Conservation (phyloP, 345 rosid genomes). For the Toxicodendron radicans region DNA sequence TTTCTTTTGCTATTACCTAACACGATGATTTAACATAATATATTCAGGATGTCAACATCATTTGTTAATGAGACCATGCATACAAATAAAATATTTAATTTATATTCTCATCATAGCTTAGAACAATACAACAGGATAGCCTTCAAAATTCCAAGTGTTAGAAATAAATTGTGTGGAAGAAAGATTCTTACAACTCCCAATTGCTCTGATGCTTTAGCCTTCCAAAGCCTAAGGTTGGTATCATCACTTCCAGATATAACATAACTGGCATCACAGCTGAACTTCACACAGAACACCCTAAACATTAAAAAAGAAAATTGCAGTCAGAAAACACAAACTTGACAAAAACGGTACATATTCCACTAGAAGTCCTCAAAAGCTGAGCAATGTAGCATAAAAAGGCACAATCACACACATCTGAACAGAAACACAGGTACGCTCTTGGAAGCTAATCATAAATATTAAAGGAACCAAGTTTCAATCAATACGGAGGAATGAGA, state of each 20-base stretch:
- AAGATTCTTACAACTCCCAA: slow-evolving; percentile 81
- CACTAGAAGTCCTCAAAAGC: not conserved
- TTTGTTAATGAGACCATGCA: not conserved
- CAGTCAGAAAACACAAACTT: slow-evolving; percentile 19
- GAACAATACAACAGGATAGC: not conserved
- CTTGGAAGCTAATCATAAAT: not conserved
- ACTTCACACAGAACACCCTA: slow-evolving; percentile 94
- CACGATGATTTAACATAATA: not conserved
- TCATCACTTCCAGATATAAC: slow-evolving; percentile 96
- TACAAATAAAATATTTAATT: not conserved
- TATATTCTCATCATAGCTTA: not conserved
- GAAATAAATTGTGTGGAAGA: slow-evolving; percentile 7
- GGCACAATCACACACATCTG: not conserved
- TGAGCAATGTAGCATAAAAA: not conserved
- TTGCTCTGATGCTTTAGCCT: slow-evolving; percentile 98
- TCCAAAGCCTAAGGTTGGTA: slow-evolving; percentile 93
- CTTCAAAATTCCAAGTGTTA: not conserved
- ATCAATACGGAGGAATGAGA: not conserved
- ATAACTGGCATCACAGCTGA: slow-evolving; percentile 90
- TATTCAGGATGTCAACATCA: slow-evolving; percentile 2
- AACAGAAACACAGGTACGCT: not conserved
- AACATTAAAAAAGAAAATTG: slow-evolving; percentile 3
- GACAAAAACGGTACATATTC: not conserved
- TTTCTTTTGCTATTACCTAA: not conserved
- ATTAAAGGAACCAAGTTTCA: not conserved